Evolutionary conservation across 2,329 filamentous ascomycete genomes (phyloP), one percentile per base, ranked within the genome.

Genomic region (Magnaporthiopsis rhizophila): DNA sequence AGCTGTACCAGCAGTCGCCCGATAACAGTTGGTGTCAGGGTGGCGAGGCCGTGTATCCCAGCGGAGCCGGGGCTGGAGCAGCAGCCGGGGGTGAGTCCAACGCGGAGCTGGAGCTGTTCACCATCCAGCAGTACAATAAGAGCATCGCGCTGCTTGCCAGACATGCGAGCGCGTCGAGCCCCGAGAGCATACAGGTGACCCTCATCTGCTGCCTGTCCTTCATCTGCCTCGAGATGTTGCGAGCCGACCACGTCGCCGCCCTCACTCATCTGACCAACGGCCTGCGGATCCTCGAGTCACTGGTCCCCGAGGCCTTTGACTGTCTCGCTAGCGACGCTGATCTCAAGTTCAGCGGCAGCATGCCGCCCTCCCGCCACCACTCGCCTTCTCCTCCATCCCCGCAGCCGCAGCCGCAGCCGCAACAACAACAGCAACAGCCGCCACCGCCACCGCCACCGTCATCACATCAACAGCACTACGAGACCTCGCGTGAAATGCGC

Each of bases 121-220:
- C 72, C 57, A 74, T 78, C 64, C 71, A 75, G 64, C 74, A 78
- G 63, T 78, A 78, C 67, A 75, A 74, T 67, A 69, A 70, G 12
- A 74, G 76, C 26, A 74, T 78, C 62, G 72, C 72, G 61, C 69
- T 71, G 26, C 70, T 77, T 21, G 70, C 71, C 36, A 65, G 63
- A 50, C 70, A 72, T 62, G 69, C 69, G 8, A 65, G 65, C 6
- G 69, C 69, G 4, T 67, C 68, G 3, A 67, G 66, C 30, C 59
- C 65, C 8, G 69, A 69, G n/a, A 71, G 69, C 66, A 69, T 73
- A 6, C 67, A 66, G 24, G 61, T 72, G 13, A 71, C 69, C 2
- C 69, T 72, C 34, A 62, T 70, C 50, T 72, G 71, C 66, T 72
- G 71, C 53, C 65, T 72, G 21, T 68, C 68, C 36, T 72, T 72